A percentile compares a stretch with the other conserved stretches of the same genome.
Conservation (phyloP, 192 early-diverging fungal species). For the Dissophora ornata region DNA sequence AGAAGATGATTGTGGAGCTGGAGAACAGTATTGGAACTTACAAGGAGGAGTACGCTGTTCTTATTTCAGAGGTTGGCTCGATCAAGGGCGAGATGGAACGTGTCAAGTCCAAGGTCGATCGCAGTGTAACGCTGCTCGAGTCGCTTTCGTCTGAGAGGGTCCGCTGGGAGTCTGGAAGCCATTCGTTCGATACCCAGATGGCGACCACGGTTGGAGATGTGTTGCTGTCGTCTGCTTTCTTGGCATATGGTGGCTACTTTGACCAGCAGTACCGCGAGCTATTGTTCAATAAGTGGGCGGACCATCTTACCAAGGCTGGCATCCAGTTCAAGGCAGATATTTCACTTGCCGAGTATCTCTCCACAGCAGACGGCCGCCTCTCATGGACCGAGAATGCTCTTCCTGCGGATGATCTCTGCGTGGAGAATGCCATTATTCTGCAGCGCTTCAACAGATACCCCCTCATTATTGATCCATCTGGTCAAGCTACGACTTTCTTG, state of each 20-base stretch:
- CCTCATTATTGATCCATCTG: constrained; percentile 97
- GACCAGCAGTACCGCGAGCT: constrained; percentile 94
- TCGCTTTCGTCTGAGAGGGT: constrained; percentile 92
- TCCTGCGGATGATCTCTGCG: constrained; percentile 92
- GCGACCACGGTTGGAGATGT: constrained; percentile 98
- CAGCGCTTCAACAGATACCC: constrained; percentile 96
- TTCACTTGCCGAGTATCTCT: constrained; percentile 90
- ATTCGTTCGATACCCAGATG: constrained; percentile 96
- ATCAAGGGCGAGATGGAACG: constrained; percentile 94
- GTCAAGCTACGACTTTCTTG: constrained; percentile 91
- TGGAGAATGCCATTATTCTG: constrained; percentile 99
- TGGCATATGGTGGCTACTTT: constrained; percentile 98
- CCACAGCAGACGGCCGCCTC: constrained; percentile 90
- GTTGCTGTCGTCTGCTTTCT: constrained; percentile 90
- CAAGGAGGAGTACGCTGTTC: constrained; percentile 97
- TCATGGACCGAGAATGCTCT: constrained; percentile 89
- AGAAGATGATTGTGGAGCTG: constrained; percentile 83
- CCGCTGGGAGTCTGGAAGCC: constrained; percentile 91
- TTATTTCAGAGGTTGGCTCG: constrained; percentile 91
- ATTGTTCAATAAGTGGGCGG: constrained; percentile 82
- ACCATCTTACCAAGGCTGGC: constrained; percentile 72
- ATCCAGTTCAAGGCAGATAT: constrained; percentile 83
- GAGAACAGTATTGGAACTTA: constrained; percentile 91
- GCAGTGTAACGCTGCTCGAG: constrained; percentile 86
- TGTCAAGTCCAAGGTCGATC: constrained; percentile 93